A percentile compares a stretch with the other conserved stretches of the same genome.
Conservation (phyloP, 495 filamentous ascomycete species). For the Cairneyella variabilis region DNA sequence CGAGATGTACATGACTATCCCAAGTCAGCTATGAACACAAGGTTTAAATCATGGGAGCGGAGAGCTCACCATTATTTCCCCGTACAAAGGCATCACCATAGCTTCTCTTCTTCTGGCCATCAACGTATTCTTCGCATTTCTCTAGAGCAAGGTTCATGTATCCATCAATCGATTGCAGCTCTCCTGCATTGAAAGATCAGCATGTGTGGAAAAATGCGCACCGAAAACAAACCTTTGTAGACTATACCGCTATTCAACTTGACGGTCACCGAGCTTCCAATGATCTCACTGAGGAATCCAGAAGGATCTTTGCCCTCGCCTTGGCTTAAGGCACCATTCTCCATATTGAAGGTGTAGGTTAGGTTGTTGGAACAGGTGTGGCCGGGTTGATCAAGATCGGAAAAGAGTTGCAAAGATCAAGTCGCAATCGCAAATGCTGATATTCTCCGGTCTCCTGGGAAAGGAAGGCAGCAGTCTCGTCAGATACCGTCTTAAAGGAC, state of each 20-base stretch:
- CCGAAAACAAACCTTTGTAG: conserved; percentile 72
- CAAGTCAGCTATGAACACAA: neutral
- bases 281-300: conserved; percentile 85
- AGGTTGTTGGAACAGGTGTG: too few species aligned
- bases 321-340: conserved; percentile 61
- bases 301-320: conserved; percentile 83
- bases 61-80: conserved; percentile 82
- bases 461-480: too few species aligned
- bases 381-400: neutral
- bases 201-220: neutral
- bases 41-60: conserved; percentile 2
- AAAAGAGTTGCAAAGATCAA: too few species aligned
- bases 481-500: too few species aligned
- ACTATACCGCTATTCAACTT: conserved; percentile 95
- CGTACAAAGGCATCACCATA: conserved; percentile 96
- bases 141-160: conserved; percentile 99
- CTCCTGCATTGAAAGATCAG: conserved; percentile 48
- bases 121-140: conserved; percentile 86
- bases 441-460: too few species aligned
- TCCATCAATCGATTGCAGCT: conserved; percentile 94
- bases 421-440: too few species aligned
- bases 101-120: conserved; percentile 70
- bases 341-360: conserved; percentile 46
- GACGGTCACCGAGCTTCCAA: conserved; percentile 85
- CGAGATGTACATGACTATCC: conserved; percentile 71